Evolutionary conservation across 2,329 filamentous ascomycete genomes (phyloP).

Genomic region (Sporothrix curviconia): DNA sequence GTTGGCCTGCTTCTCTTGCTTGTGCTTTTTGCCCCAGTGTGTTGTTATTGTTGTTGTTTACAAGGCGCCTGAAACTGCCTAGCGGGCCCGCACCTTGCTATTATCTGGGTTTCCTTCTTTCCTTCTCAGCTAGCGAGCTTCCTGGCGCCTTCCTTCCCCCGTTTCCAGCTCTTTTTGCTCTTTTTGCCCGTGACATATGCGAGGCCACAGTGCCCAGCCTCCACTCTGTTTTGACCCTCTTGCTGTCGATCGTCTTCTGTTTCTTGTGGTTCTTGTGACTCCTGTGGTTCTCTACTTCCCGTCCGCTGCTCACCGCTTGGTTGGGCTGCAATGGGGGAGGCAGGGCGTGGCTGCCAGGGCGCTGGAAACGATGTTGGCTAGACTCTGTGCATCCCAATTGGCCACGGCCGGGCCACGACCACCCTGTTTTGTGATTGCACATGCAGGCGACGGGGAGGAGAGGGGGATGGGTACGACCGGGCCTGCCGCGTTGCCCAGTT

Average conservation of each 20-base stretch:
- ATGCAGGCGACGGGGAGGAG: slow-evolving; percentile 4
- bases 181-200: neutral
- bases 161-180: neutral
- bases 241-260: neutral
- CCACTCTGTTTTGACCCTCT: neutral
- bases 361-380: too few relatives aligned
- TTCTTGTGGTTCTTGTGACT: neutral
- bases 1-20: neutral
- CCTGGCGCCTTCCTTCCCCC: neutral
- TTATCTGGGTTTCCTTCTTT: too few relatives aligned
- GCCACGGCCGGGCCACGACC: neutral
- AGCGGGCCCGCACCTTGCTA: slow-evolving; percentile 7
- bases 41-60: slow-evolving; percentile 14
- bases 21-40: neutral
- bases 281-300: neutral
- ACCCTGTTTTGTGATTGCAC: slow-evolving; percentile 11
- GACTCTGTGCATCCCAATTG: neutral
- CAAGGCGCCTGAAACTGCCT: slow-evolving; percentile 23
- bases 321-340: slow-evolving; percentile 13
- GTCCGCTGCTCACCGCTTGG: neutral
- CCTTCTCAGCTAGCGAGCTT: slow-evolving; percentile 13
- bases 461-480: too few relatives aligned
- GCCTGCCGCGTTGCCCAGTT: slow-evolving; percentile 4
- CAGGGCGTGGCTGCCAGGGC: neutral
- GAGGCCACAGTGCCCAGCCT: neutral